Base-by-base conservation (phyloP, 2,329 filamentous ascomycete species). In the Sclerotiophoma versabilis region DNA sequence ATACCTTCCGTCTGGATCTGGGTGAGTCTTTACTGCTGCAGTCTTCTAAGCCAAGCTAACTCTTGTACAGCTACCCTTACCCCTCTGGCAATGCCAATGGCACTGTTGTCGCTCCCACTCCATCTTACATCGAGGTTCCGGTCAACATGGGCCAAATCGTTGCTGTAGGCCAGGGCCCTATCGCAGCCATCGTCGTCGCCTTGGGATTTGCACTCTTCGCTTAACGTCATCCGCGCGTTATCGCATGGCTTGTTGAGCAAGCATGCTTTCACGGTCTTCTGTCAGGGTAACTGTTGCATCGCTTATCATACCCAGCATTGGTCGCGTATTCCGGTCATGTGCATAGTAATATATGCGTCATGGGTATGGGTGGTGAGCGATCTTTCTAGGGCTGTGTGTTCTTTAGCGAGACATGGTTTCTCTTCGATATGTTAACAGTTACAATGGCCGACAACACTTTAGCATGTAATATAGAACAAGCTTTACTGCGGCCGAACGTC, bases 381-480 rank as follows among this genome's bases (percentile, higher is more conserved):
- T 66, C 61, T 69, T 65, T 49, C 46, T 51, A 60, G 25, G 57
- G 38, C 52, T 38, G 55, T 53, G 52, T 56, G 62, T 63, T 65
- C 51, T 55, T 64, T 69, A 65, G 58, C 58, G 60, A 49, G 50
- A 49, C 57, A 70, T 59, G 58, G 30, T 59, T 70, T 64, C 59
- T 58, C 49, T 49, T 61, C 58, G 61, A 71, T 63, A 65, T 72
- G 62, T 59, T 72, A 70, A 53, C 27, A 70, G 53, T 57, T 71
- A 67, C 38, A 39, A 63, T 43, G 61, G 62, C 64, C 62, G 58
- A 38, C 46, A 50, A 58, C 46, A 62, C 53, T 62, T 33, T 57
- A 66, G 60, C 54, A 71, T 64, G 50, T 62, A 54, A 67, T 70
- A 63, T 62, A 64, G 29, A 64, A 51, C 54, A 64, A 59, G 32